phyloP scores from a whole-genome alignment of 345 rosid species.

The Rhodomyrtus tomentosa region DNA sequence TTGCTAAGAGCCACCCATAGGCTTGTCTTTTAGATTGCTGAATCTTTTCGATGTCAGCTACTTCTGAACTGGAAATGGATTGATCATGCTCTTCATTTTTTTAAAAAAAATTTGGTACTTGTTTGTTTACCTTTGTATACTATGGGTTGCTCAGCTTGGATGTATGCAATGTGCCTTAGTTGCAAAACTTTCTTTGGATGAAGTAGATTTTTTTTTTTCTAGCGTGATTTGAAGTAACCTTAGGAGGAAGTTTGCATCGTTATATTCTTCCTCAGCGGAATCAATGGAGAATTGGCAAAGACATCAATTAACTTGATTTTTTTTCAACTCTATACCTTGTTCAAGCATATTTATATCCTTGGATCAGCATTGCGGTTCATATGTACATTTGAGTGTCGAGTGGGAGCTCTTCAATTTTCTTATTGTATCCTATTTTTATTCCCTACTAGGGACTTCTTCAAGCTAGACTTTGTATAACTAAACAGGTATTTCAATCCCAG shows the following conservation, averaged over 20 bases:
- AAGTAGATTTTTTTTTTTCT: not conserved
- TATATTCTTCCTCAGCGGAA: not conserved
- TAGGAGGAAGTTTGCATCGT: not conserved
- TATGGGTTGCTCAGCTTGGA: not conserved
- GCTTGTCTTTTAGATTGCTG: not conserved
- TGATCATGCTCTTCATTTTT: not conserved
- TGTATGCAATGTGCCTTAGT: not conserved
- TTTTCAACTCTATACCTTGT: not conserved
- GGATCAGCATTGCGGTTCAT: not conserved
- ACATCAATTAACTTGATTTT: not conserved
- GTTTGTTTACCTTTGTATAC: not conserved
- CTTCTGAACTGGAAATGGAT: not conserved
- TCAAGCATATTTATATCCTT: not conserved
- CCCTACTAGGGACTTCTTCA: not conserved
- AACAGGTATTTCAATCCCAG: not conserved
- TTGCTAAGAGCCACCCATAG: not conserved
- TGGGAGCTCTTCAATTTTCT: not conserved
- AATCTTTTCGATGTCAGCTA: not conserved
- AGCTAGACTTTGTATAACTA: not conserved
- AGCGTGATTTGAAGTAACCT: not conserved
- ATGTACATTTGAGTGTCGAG: not conserved
- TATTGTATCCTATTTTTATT: not conserved
- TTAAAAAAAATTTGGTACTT: not conserved
- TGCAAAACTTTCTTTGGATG: not conserved
- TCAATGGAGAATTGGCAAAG: not conserved